phyloP scores from a whole-genome alignment of 257 asterid genomes.

The Ajuga chamaepitys region DNA sequence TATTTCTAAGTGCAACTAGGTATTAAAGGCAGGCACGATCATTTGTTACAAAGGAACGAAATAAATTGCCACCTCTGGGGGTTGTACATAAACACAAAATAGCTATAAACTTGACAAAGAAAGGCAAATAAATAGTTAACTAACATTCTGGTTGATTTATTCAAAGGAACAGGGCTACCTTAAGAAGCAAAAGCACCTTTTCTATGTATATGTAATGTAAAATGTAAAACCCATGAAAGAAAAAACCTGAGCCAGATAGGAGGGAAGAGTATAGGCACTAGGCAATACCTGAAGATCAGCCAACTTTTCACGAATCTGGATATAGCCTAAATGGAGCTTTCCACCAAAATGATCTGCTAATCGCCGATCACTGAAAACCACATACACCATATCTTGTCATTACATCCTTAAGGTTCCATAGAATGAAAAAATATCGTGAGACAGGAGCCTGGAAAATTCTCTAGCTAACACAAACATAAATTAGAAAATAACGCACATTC shows the following conservation, averaged over 20 bases:
- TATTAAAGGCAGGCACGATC: constrained; percentile 12
- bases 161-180: neutral
- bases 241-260: neutral
- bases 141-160: neutral
- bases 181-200: neutral
- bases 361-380: constrained; percentile 91
- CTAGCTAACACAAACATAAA: constrained; percentile 52
- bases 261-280: neutral
- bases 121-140: neutral
- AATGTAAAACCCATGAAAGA: neutral
- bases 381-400: constrained; percentile 13
- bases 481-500: constrained; percentile 95
- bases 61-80: neutral
- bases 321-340: constrained; percentile 96
- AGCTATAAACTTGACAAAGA: neutral
- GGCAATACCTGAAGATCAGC: constrained; percentile 81
- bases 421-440: neutral
- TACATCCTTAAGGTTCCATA: constrained; percentile 10
- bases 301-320: constrained; percentile 93
- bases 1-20: constrained; percentile 39
- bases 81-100: neutral
- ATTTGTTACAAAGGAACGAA: constrained; percentile 7
- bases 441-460: constrained; percentile 21
- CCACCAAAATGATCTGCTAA: constrained; percentile 99
- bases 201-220: neutral